Evolutionary conservation across 352 stramenopile species (phyloP).

Genomic region (Globisporangium sylvaticum): DNA sequence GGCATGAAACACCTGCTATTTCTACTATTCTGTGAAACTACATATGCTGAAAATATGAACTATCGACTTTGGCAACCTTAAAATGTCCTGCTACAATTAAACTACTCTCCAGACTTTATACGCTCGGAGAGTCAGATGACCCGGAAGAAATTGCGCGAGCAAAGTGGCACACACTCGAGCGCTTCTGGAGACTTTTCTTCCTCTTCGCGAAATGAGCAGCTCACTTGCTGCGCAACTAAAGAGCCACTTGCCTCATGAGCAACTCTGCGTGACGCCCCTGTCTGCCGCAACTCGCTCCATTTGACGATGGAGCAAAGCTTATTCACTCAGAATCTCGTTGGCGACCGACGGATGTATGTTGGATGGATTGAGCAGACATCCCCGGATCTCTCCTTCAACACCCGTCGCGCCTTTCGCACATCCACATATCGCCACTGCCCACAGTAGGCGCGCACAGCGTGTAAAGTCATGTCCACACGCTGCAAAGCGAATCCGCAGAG

Average conservation of each 20-base stretch:
- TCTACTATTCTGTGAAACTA: background rate
- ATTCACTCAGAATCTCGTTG: background rate
- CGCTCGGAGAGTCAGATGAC: background rate
- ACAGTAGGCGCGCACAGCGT: background rate
- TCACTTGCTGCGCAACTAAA: background rate
- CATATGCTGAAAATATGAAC: background rate
- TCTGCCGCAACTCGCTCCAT: slow-evolving; percentile 6
- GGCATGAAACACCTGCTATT: background rate
- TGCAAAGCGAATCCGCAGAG: background rate
- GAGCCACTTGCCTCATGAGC: background rate
- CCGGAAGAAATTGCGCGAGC: background rate
- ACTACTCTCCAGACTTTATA: background rate
- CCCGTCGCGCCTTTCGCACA: slow-evolving; percentile 1
- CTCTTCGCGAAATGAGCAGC: background rate
- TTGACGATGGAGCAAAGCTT: background rate
- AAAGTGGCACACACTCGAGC: background rate
- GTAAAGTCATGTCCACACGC: background rate
- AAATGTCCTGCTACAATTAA: background rate
- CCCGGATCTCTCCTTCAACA: background rate
- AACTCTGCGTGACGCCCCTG: background rate
- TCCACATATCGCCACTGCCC: slow-evolving; percentile 3
- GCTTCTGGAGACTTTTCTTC: slow-evolving; percentile 4
- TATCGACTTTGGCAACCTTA: background rate
- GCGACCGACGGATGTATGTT: background rate
- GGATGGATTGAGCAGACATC: background rate